These are phyloP conservation scores for Spiraea crenata DNA, from an alignment of 331 rosid genomes.

Conservation along the genomic window DNA sequence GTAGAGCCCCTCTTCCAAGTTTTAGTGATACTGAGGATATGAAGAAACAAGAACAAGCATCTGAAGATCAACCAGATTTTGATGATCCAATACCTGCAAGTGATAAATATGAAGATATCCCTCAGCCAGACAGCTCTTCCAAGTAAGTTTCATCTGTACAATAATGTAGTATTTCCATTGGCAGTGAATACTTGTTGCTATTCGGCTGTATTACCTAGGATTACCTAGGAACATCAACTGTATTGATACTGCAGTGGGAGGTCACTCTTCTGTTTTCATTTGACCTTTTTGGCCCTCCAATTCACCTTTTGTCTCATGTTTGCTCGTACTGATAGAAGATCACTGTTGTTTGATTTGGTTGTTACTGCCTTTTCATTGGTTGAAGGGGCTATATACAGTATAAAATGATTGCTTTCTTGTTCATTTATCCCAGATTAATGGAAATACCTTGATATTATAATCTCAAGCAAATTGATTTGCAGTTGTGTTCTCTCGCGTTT, in stretches of 20 bases:
- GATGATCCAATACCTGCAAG: conserved; percentile 29
- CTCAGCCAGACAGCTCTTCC: conserved; percentile 27
- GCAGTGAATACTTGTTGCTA: background rate
- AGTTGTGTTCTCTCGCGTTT: too few relatives aligned
- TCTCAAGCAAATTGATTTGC: too few relatives aligned
- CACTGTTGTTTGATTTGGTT: too few relatives aligned
- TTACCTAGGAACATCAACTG: background rate
- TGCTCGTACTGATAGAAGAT: too few relatives aligned
- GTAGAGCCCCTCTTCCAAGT: conserved; percentile 5
- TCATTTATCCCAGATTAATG: background rate
- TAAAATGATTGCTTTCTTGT: background rate
- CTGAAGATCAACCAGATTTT: conserved; percentile 22
- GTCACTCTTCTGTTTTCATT: background rate
- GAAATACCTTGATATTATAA: background rate
- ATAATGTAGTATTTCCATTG: background rate
- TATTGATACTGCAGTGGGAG: background rate
- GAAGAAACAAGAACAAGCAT: conserved; percentile 22
- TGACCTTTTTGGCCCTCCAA: background rate
- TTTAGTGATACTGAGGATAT: conserved; percentile 27
- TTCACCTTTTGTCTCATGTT: background rate
- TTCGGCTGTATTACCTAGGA: background rate
- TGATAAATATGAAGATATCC: conserved; percentile 31
- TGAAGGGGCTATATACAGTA: background rate
- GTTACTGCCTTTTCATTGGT: background rate
- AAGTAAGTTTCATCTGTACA: conserved; percentile 40